phyloP scores from a whole-genome alignment of 352 stramenopile species.

The Pythium phragmitis region DNA sequence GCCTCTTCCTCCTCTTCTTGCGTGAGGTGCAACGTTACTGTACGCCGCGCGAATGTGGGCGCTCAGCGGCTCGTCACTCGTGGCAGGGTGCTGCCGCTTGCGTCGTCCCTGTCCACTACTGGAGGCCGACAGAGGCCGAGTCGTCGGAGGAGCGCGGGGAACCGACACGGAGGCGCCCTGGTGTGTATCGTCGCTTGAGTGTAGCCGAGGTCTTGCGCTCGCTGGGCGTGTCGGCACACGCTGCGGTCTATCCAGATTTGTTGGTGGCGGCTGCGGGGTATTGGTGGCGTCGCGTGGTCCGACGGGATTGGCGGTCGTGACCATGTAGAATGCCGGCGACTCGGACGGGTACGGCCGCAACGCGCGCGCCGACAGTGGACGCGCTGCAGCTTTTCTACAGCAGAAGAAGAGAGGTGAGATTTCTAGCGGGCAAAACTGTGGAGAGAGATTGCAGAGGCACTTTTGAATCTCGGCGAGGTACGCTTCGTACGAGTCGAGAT shows the following conservation, averaged over 20 bases:
- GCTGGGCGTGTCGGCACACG: conserved; percentile 30
- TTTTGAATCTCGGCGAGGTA: conserved; percentile 53
- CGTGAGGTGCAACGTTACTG: conserved; percentile 28
- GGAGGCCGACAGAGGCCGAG: conserved; percentile 3
- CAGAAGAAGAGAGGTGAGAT: background rate
- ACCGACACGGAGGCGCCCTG: background rate
- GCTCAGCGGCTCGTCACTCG: conserved; percentile 23
- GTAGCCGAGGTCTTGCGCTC: conserved; percentile 43
- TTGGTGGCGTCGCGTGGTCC: conserved; percentile 16
- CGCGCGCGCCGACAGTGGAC: conserved; percentile 40
- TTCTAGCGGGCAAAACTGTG: background rate
- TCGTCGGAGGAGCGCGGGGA: conserved; percentile 16
- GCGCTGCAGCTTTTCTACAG: conserved; percentile 35
- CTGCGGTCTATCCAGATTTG: background rate
- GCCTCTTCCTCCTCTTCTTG: conserved; percentile 13
- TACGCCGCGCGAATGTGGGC: conserved; percentile 53
- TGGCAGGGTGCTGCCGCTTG: conserved; percentile 30
- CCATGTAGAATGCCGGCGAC: conserved; percentile 57
- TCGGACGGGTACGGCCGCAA: conserved; percentile 43
- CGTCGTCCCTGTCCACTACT: conserved; percentile 27
- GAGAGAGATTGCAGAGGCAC: conserved; percentile 16
- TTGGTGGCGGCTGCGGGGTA: conserved; percentile 2
- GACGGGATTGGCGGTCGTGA: conserved; percentile 39
- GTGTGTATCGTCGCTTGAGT: background rate
- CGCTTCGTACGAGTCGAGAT: conserved; percentile 62